Base-by-base conservation (phyloP, 176 grass and related monocot species). In the Guadua angustifolia region DNA sequence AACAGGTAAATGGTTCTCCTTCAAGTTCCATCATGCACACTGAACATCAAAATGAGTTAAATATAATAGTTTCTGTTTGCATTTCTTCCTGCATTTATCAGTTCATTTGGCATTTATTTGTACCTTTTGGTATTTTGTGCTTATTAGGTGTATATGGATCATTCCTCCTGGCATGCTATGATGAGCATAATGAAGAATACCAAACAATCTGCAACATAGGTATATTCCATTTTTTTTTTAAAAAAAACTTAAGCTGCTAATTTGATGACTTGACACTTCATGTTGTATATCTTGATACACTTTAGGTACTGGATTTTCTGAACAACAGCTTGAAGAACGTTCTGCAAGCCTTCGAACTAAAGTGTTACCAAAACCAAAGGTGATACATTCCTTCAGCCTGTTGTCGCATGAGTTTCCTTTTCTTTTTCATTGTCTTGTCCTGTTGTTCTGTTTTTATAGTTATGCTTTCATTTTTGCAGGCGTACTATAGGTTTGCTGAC, bases 131-230 rank as follows among this genome's bases (percentile, higher is more conserved):
- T 73, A 38, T 19, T 80, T 79, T 75, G 25, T 92, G 33, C 33
- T 70, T 92, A 86, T 26, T 62, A 98, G 93, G 95, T 90, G 93
- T 88, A 62, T 98, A 95, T 92, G 95, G 95, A 74, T 92, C 95
- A 46, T 98, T 98, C 81, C 89, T 98, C 42, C 87, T 98, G 57
- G 95, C 95, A 71, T 98, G 93, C 81, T 98, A 98, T 62, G 91
- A 98, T 87, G 95, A 98, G 52, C 82, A 91, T 24, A 98, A 98
- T 60, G 95, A 98, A 64, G 95, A 98, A 86, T 98, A 98, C 65
- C 93, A 98, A 90, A 95, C 91, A 56, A 98, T 98, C 67, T 98
- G 96, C 71, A 95, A 95, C 73, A 98, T 95, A 90, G 96, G 96
- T 98, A 92, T 60, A 66, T 69, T n/a, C 9, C 25, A 25, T 16